Evolutionary conservation across 2,329 filamentous ascomycete genomes (phyloP), one percentile per base, ranked within the genome.

Genomic region (Aspergillus fijiensis): DNA sequence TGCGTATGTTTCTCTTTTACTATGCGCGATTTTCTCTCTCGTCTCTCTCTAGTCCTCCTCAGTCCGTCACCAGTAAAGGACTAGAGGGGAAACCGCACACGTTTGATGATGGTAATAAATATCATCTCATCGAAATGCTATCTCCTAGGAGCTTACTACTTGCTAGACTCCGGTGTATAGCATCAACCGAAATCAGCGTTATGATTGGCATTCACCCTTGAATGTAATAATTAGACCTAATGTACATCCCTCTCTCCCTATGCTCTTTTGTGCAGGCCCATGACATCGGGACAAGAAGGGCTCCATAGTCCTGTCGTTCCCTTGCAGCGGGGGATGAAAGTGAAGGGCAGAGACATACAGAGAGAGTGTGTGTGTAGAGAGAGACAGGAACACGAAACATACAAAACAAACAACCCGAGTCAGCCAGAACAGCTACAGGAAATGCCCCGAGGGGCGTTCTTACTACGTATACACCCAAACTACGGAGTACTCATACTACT

Each of bases 1-100:
- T 45, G 14, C 16, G 12, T 45, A 12, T 45, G 16, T 49, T 45
- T 49, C 42, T 51, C 31, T 35, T 62, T 66, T 66, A 65, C 67
- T 69, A 69, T 69, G 67, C 67, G 67, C 67, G 67, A 69, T 69
- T 69, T 69, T 69, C 62, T 29, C 27, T 29, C 27, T 29, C 27
- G 6, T 29, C 27, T 29, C 52, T 35, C 49, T 59, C 54, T 49
- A 27, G 63, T 47, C 60, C 52, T 35, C 60, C 60, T 54, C 54
- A 58, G n/a, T 45, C 61, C 51, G 62, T 57, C 60, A 63, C 49
- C 25, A 59, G 51, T 58, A 19, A 19, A 45, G 39, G 39, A 45
- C 39, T 45, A 45, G 39, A 45, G 39, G 39, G 16, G 39, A 45
- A 45, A 45, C 39, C 14, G 39, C 39, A 19, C 39, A 45, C 39